These are phyloP conservation scores for Melanomma pulvis-pyrius DNA, from an alignment of 495 filamentous ascomycete species.

Conservation along the genomic window DNA sequence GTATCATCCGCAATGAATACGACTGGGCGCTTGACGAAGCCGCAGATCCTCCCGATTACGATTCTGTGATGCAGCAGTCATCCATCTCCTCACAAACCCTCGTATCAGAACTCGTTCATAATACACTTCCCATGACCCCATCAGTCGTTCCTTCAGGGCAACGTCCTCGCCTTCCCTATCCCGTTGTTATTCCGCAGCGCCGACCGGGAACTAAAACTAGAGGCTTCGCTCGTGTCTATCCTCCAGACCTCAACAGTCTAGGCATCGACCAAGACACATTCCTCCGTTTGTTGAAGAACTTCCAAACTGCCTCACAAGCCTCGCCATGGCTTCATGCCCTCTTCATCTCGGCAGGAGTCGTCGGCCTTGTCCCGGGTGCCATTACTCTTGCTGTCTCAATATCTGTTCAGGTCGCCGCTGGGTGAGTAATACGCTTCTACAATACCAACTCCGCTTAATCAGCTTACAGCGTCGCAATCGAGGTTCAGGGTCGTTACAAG, in stretches of 20 bases:
- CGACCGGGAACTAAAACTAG: conserved; percentile 2
- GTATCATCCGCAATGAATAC: background rate
- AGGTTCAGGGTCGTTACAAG: conserved; percentile 6
- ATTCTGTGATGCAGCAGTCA: background rate
- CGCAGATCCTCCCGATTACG: too few relatives aligned
- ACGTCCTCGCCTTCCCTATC: conserved; percentile 13
- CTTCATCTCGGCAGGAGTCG: background rate
- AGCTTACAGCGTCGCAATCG: background rate
- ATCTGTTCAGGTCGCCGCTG: background rate
- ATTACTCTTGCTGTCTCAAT: background rate
- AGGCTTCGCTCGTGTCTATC: conserved; percentile 6
- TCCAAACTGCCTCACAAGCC: conserved; percentile 1
- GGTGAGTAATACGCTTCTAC: background rate
- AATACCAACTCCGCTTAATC: background rate
- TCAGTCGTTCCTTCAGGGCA: too few relatives aligned
- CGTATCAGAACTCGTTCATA: conserved; percentile 6
- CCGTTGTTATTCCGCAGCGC: conserved; percentile 15
- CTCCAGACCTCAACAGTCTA: background rate
- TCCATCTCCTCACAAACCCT: background rate
- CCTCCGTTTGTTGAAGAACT: background rate
- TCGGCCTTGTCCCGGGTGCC: background rate
- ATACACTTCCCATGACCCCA: background rate
- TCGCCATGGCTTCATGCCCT: conserved; percentile 1
- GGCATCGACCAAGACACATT: conserved; percentile 11
- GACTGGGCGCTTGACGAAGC: conserved; percentile 20